These are phyloP conservation scores for Fusarium tanahbumbuense DNA, from an alignment of 2,329 filamentous ascomycete species.

Conservation along the genomic window DNA sequence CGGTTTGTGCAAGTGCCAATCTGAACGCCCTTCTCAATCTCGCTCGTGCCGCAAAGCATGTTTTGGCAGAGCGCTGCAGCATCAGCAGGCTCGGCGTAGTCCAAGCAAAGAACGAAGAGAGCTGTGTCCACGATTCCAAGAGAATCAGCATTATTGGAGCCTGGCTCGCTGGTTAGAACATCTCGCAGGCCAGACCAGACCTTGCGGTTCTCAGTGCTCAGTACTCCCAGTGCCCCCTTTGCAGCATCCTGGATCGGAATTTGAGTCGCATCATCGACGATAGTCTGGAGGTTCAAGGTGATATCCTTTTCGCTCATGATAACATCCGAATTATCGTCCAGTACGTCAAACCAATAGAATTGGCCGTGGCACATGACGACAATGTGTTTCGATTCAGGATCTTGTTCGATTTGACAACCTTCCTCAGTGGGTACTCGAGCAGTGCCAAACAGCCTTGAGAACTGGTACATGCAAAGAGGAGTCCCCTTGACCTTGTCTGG, in stretches of 20 bases:
- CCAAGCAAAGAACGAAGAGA: conserved; percentile 90
- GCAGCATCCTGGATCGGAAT: conserved; percentile 93
- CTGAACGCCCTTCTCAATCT: conserved; percentile 92
- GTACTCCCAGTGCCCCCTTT: conserved; percentile 91
- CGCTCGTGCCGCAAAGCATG: conserved; percentile 96
- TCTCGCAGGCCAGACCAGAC: conserved; percentile 94
- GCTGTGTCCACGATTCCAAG: conserved; percentile 96
- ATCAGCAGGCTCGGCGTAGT: conserved; percentile 87
- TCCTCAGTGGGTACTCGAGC: conserved; percentile 93
- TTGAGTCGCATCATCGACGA: conserved; percentile 89
- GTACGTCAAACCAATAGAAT: conserved; percentile 98
- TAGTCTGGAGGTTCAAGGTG: conserved; percentile 88
- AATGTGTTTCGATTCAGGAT: conserved; percentile 91
- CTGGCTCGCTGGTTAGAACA: conserved; percentile 84
- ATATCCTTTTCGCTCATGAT: conserved; percentile 98
- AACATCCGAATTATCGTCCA: conserved; percentile 92
- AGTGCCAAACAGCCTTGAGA: conserved; percentile 93
- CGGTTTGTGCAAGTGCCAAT: conserved; percentile 97
- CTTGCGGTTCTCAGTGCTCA: conserved; percentile 97
- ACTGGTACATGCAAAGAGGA: conserved; percentile 98
- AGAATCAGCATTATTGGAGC: conserved; percentile 95
- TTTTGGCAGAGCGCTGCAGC: conserved; percentile 93
- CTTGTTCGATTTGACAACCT: conserved; percentile 95
- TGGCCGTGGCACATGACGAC: conserved; percentile 95
- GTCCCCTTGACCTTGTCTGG: conserved; percentile 87